Base-by-base conservation (phyloP, 257 asterid species). In the Nicotiana noctiflora region DNA sequence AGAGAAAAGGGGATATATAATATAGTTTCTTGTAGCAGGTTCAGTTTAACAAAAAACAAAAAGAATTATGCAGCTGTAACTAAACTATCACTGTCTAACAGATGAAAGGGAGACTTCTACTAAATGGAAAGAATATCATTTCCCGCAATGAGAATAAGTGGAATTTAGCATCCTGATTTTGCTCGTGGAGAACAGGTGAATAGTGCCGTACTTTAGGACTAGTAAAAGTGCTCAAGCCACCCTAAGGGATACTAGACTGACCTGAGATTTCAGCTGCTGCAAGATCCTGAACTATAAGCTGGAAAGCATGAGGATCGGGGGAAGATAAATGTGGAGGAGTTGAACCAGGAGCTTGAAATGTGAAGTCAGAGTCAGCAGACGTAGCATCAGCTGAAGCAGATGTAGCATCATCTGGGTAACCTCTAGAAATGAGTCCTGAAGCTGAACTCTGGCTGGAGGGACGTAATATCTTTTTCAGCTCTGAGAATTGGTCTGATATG, bases 401-500 rank as follows among this genome's bases (percentile, higher is more conserved):
- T 55, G 84, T 79, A 82, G 88, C 96, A 82, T 90, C 97, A 83
- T 88, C 92, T 60, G 76, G 81, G 82, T 87, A 84, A 79, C 88
- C 95, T 86, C 94, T 89, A 82, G 89, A 91, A 85, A 83, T 77
- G 77, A 88, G 80, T 84, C 89, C 89, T 37, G 93, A 89, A 83
- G 95, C 87, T 84, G 98, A 89, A 89, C 88, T 89, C 84, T 86
- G 86, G 87, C 87, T 86, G 85, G 93, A 87, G 76, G 95, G 87
- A 84, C 91, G 87, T 80, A 96, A 90, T 84, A 91, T 88, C 98
- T 94, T 89, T 88, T 94, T 92, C 88, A 96, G 95, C 94, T 94
- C 99, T 86, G 97, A 92, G 85, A 96, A 94, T 87, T 89, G 98
- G 63, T 96, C 99, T 61, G 99, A 94, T 92, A 96, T 94, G 97